These are phyloP conservation scores for Gynostemma pentaphyllum DNA, from an alignment of 306 rosid species.

Conservation along the genomic window DNA sequence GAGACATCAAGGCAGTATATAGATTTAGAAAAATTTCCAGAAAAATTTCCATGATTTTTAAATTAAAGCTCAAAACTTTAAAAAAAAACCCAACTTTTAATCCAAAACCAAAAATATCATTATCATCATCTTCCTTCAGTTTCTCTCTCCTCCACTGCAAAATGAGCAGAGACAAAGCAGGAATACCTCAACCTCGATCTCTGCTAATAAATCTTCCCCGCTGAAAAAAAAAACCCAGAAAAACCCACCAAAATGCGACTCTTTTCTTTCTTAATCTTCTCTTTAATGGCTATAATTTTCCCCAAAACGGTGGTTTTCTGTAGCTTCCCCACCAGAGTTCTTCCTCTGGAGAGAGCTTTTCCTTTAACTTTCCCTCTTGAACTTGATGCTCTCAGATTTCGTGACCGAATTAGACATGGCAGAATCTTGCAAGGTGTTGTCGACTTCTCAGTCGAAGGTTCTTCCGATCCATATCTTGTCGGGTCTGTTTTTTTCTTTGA, in stretches of 20 bases:
- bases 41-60: not conserved
- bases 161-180: slow-evolving; percentile 30
- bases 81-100: not conserved
- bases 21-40: not conserved
- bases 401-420: slow-evolving; percentile 56
- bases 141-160: slow-evolving; percentile 12
- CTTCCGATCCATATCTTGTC: slow-evolving; percentile 55
- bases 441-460: slow-evolving; percentile 70
- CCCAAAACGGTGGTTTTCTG: slow-evolving; percentile 32
- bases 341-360: slow-evolving; percentile 45
- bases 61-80: not conserved
- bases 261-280: slow-evolving; percentile 19
- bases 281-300: slow-evolving; percentile 8
- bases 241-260: slow-evolving; percentile 32
- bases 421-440: slow-evolving; percentile 61
- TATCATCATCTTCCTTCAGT: not conserved
- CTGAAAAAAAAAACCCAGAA: not conserved
- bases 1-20: not conserved
- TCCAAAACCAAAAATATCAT: not conserved
- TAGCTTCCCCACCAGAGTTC: slow-evolving; percentile 28
- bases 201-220: slow-evolving; percentile 12
- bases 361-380: slow-evolving; percentile 37
- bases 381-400: slow-evolving; percentile 46
- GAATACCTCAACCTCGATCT: slow-evolving; percentile 17
- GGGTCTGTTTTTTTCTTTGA: slow-evolving; percentile 42